Conservation (phyloP, 2,329 filamentous ascomycete species). For the Hymenoscyphus fraxineus region DNA sequence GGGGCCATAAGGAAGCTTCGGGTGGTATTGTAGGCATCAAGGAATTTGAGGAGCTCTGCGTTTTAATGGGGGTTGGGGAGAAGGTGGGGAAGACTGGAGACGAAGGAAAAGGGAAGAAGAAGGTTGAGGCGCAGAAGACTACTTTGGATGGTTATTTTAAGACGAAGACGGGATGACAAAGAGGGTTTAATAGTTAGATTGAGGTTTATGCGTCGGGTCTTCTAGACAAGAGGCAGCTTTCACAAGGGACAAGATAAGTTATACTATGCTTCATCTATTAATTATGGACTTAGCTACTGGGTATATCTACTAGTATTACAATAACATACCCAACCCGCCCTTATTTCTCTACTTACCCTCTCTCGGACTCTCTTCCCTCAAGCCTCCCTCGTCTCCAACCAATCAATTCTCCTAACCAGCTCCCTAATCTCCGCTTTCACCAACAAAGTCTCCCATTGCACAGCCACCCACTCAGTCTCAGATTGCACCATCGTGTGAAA, state of each 20-base stretch:
- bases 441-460: background rate
- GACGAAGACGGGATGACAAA: background rate
- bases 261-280: too few relatives aligned
- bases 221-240: too few relatives aligned
- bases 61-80: slow-evolving; percentile 54
- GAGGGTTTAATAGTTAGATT: background rate
- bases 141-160: slow-evolving; percentile 53
- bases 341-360: too few relatives aligned
- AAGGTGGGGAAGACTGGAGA: slow-evolving; percentile 39
- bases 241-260: too few relatives aligned
- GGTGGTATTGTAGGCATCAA: slow-evolving; percentile 58
- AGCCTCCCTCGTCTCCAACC: background rate
- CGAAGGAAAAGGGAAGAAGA: slow-evolving; percentile 37
- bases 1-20: slow-evolving; percentile 64
- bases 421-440: background rate
- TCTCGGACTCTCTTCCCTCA: too few relatives aligned
- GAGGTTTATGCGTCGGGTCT: background rate
- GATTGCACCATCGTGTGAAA: background rate
- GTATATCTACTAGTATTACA: too few relatives aligned
- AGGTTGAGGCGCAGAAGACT: slow-evolving; percentile 45
- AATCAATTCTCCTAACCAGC: background rate
- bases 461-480: background rate
- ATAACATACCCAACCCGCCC: too few relatives aligned
- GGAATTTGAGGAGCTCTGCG: slow-evolving; percentile 64
- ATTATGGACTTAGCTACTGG: too few relatives aligned